Evolutionary conservation across 2,329 filamentous ascomycete genomes (phyloP).

Genomic region (Penicillium sp.): DNA sequence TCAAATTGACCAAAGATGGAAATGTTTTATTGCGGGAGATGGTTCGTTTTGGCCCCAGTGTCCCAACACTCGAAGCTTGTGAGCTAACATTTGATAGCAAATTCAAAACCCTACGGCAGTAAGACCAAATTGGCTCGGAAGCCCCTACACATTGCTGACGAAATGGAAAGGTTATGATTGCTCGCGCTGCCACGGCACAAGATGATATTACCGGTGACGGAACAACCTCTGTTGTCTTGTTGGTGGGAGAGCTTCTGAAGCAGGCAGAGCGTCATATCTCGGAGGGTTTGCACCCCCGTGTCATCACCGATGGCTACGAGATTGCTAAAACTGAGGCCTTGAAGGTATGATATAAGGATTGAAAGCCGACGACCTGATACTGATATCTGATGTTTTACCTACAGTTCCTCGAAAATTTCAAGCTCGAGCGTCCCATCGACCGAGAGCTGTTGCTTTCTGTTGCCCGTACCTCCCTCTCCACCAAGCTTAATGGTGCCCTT

Average conservation of each 20-base stretch:
- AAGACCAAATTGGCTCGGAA: conserved; percentile 28
- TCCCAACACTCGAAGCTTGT: conserved; percentile 1
- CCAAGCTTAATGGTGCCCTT: conserved; percentile 86
- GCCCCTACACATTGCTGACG: conserved; percentile 22
- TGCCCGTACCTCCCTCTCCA: conserved; percentile 88
- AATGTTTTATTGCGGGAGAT: conserved; percentile 75
- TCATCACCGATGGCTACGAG: conserved; percentile 97
- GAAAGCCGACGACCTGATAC: background rate
- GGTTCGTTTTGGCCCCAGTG: conserved; percentile 40
- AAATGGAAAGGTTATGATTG: conserved; percentile 60
- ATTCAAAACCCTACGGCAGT: conserved; percentile 98
- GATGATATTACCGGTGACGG: conserved; percentile 98
- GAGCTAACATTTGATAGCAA: conserved; percentile 56
- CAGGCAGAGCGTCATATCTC: conserved; percentile 95
- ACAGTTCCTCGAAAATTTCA: conserved; percentile 91
- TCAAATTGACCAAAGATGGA: conserved; percentile 98
- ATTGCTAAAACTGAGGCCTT: conserved; percentile 91
- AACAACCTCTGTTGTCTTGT: conserved; percentile 90
- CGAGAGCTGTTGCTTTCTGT: conserved; percentile 91
- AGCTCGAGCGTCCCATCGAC: conserved; percentile 82
- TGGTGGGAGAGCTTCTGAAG: conserved; percentile 96
- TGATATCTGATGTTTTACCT: conserved; percentile 15
- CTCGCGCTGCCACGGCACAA: conserved; percentile 86
- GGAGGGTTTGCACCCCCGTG: conserved; percentile 92
- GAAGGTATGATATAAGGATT: conserved; percentile 57